phyloP scores from a whole-genome alignment of 2,329 filamentous ascomycete species.

The Dactylella cylindrospora region DNA sequence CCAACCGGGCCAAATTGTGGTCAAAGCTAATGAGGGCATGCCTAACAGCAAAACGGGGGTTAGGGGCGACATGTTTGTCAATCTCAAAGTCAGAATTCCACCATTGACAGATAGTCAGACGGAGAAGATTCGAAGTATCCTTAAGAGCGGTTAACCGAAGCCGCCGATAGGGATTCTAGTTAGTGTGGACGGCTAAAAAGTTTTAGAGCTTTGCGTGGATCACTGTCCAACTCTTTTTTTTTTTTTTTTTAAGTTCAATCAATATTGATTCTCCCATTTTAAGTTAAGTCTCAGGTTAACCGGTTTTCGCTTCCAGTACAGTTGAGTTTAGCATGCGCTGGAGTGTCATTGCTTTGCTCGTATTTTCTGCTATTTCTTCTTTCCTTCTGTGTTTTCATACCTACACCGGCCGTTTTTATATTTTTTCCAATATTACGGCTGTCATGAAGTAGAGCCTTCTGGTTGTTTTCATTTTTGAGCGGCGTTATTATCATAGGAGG shows the following conservation, averaged over 20 bases:
- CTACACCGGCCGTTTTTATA: too few species aligned
- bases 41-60: constrained; percentile 38
- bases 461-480: too few species aligned
- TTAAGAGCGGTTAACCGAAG: constrained; percentile 10
- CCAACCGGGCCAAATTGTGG: constrained; percentile 36
- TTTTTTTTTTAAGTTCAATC: neutral
- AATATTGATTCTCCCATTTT: neutral
- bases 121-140: constrained; percentile 35
- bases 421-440: too few species aligned
- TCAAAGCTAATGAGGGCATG: constrained; percentile 42
- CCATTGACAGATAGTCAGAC: constrained; percentile 30
- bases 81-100: constrained; percentile 39
- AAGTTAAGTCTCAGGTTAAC: neutral
- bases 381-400: neutral
- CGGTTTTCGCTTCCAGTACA: constrained; percentile 5
- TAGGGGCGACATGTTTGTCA: constrained; percentile 37
- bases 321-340: constrained; percentile 14
- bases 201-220: neutral
- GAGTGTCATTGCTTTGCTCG: constrained; percentile 1
- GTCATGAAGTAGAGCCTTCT: too few species aligned
- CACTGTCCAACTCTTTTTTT: neutral
- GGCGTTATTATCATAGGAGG: too few species aligned
- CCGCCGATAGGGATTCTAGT: neutral
- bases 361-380: neutral
- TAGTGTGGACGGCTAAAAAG: neutral